Base-by-base conservation (phyloP, 2,329 filamentous ascomycete genomes). In the Trichoderma afroharzianum region DNA sequence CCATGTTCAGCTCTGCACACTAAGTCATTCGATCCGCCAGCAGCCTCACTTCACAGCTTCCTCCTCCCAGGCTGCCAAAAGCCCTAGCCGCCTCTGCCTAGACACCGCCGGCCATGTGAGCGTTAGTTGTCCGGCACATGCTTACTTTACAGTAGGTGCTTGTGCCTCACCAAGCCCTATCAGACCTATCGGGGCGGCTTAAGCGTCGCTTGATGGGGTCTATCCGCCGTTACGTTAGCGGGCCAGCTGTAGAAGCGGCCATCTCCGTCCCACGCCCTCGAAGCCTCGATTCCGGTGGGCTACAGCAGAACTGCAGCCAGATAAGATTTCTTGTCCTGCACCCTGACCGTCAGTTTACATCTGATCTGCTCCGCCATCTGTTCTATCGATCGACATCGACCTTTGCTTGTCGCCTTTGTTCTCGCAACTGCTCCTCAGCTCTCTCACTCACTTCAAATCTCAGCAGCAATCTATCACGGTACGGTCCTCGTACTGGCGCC, bases 251-350 rank as follows among this genome's bases (percentile, higher is more conserved):
- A 30, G 62, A 61, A 57, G 70, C 70, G 70, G 70, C 39, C 70
- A 63, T 68, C 70, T 66, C 70, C 70, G 70, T 71, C 32, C 63
- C 58, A 68, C 70, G 70, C 70, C 53, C 58, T 66, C 63, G 36
- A 70, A 66, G 62, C 62, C 43, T 67, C 61, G 36, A 62, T 64
- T 57, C 55, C 14, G 59, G 39, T 43, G 39, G 39, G 39, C 55
- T 67, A 58, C 55, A 58, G 32, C 53, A 53, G 43, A 33, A 59
- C 57, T 58, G 61, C 68, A 64, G 62, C 68, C 59, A 33, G 70
- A 68, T 64, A 61, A 69, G 53, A 30, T 63, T 62, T 36, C 33
- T 67, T 55, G 43, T 53, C 55, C 55, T 66, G 69, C 62, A 30
- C 63, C 50, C 53, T 69, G 66, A 69, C 66, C 64, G 64, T 64